Evolutionary conservation across 306 rosid genomes (phyloP).

Genomic region (Abrus pulchellus): DNA sequence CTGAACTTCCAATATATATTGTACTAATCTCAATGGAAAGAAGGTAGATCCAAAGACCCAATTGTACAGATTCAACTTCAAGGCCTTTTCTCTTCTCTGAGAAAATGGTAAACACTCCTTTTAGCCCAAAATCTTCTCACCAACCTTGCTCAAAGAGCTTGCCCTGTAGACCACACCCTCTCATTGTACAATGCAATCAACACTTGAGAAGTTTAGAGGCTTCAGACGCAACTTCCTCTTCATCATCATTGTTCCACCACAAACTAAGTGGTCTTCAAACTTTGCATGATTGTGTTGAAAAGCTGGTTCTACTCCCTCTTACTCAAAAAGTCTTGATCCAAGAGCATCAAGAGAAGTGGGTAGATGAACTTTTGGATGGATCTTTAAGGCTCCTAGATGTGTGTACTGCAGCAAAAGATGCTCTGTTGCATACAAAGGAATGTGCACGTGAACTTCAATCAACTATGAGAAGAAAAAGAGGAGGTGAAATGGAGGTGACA

Average conservation of each 20-base stretch:
- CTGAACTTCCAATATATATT: conserved; percentile 49
- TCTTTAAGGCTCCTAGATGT: conserved; percentile 60
- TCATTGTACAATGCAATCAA: conserved; percentile 60
- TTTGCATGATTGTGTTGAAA: conserved; percentile 52
- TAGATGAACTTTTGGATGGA: conserved; percentile 61
- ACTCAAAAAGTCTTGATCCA: conserved; percentile 48
- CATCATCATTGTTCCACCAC: conserved; percentile 47
- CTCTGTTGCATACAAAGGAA: conserved; percentile 62
- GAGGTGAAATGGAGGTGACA: conserved; percentile 55
- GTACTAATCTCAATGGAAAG: conserved; percentile 34
- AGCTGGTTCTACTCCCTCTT: conserved; percentile 44
- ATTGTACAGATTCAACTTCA: conserved; percentile 27
- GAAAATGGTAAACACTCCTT: conserved; percentile 51
- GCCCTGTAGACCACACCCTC: conserved; percentile 59
- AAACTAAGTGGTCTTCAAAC: conserved; percentile 45
- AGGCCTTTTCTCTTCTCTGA: conserved; percentile 32
- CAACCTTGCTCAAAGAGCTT: conserved; percentile 59
- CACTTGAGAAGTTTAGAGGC: conserved; percentile 53
- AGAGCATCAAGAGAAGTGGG: conserved; percentile 55
- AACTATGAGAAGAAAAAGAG: conserved; percentile 59
- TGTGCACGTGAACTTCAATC: conserved; percentile 62
- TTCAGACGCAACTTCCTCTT: conserved; percentile 44
- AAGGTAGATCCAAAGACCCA: conserved; percentile 46
- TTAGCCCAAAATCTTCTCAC: conserved; percentile 46
- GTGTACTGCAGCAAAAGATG: conserved; percentile 55